A percentile compares a stretch with the other conserved stretches of the same genome.
These are phyloP conservation scores for Magnaporthiopsis incrustans DNA, from an alignment of 2,329 filamentous ascomycete species.

Conservation along the genomic window DNA sequence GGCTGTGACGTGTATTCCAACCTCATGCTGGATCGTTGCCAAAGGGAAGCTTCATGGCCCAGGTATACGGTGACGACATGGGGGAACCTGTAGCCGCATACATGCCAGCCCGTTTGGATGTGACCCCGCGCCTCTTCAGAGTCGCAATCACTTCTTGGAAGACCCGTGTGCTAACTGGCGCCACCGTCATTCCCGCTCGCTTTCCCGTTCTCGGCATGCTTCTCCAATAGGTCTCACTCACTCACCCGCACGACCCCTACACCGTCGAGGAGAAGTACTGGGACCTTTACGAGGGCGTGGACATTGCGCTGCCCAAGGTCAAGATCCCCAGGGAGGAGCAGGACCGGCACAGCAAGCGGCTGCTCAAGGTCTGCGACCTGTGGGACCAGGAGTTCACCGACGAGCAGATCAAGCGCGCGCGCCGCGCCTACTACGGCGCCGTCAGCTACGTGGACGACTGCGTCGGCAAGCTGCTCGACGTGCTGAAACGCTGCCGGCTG, in stretches of 20 bases:
- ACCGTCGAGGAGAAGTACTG: slow-evolving; percentile 91
- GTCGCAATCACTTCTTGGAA: too few species aligned
- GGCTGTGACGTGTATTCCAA: neutral
- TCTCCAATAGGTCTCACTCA: slow-evolving; percentile 61
- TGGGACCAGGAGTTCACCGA: slow-evolving; percentile 77
- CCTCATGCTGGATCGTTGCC: neutral
- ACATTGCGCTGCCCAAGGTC: slow-evolving; percentile 76
- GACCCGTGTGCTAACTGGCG: neutral
- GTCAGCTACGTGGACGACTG: slow-evolving; percentile 93
- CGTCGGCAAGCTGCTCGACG: slow-evolving; percentile 71
- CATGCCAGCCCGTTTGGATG: neutral
- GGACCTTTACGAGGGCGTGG: slow-evolving; percentile 83
- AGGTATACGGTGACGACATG: neutral
- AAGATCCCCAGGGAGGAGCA: slow-evolving; percentile 72
- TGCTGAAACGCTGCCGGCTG: slow-evolving; percentile 70
- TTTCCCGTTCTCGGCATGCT: neutral
- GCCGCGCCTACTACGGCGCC: slow-evolving; percentile 84
- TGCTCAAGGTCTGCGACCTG: slow-evolving; percentile 80
- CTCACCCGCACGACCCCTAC: slow-evolving; percentile 91
- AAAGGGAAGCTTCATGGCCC: neutral
- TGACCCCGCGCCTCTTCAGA: neutral
- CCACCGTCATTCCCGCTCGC: neutral
- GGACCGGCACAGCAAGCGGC: slow-evolving; percentile 78
- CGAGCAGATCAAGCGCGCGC: slow-evolving; percentile 77
- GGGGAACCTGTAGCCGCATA: neutral